Conservation (phyloP, 768 basidiomycete species). For the Podaxis sp. region DNA sequence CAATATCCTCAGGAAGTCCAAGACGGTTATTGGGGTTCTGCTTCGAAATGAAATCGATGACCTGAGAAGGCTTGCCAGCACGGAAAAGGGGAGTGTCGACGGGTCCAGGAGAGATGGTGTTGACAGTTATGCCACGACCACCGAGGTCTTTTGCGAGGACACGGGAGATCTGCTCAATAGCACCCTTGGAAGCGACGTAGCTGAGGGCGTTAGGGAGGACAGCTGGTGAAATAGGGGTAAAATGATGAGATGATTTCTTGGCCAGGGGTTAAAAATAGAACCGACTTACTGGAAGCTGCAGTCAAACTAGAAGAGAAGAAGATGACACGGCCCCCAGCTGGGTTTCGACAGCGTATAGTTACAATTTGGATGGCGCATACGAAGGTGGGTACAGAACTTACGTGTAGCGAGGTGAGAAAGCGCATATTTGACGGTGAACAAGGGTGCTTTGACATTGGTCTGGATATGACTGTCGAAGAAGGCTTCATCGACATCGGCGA, state of each 20-base stretch:
- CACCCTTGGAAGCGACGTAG: slow-evolving; percentile 57
- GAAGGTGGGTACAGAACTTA: slow-evolving; percentile 23
- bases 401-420: slow-evolving; percentile 41
- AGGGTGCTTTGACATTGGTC: slow-evolving; percentile 57
- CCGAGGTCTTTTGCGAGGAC: slow-evolving; percentile 62
- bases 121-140: slow-evolving; percentile 50
- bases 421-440: slow-evolving; percentile 52
- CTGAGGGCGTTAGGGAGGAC: slow-evolving; percentile 47
- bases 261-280: slow-evolving; percentile 2
- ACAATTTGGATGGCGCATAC: not conserved
- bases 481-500: slow-evolving; percentile 52
- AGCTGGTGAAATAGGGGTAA: slow-evolving; percentile 19
- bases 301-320: slow-evolving; percentile 57
- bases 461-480: slow-evolving; percentile 50
- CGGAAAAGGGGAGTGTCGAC: slow-evolving; percentile 57
- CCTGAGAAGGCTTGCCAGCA: slow-evolving; percentile 45
- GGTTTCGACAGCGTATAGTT: not conserved
- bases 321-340: slow-evolving; percentile 53
- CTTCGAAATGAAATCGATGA: slow-evolving; percentile 43
- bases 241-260: not conserved
- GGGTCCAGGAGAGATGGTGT: slow-evolving; percentile 55
- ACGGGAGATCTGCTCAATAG: slow-evolving; percentile 56
- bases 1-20: slow-evolving; percentile 51
- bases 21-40: slow-evolving; percentile 47
- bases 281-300: slow-evolving; percentile 31